phyloP scores from a whole-genome alignment of 192 early-diverging fungal species.

The Coemansia sp. region DNA sequence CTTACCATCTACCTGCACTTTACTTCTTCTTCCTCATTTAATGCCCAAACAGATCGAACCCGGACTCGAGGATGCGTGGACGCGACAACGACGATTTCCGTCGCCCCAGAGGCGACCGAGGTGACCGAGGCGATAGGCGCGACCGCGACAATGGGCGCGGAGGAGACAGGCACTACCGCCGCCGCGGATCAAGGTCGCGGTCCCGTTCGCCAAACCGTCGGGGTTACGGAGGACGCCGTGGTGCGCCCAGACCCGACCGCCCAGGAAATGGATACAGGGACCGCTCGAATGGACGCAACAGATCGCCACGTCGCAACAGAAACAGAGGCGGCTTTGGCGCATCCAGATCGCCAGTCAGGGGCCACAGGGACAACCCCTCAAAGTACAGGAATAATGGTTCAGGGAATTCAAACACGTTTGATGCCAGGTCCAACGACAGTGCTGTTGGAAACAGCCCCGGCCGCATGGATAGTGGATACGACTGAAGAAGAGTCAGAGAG shows the following conservation, averaged over 20 bases:
- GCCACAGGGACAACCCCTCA: conserved; percentile 1
- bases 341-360: neutral
- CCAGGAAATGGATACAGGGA: neutral
- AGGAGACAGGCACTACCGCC: neutral
- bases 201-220: conserved; percentile 31
- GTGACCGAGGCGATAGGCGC: conserved; percentile 17
- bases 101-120: conserved; percentile 5
- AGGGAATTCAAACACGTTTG: conserved; percentile 4
- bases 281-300: conserved; percentile 18
- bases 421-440: conserved; percentile 20
- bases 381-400: neutral
- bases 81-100: neutral
- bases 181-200: conserved; percentile 8
- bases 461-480: conserved; percentile 1
- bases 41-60: neutral
- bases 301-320: conserved; percentile 25
- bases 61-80: neutral
- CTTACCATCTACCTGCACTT: neutral
- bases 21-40: neutral
- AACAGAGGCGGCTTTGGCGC: conserved; percentile 13
- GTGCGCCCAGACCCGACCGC: conserved; percentile 9
- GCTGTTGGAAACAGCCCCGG: conserved; percentile 18
- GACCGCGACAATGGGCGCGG: neutral
- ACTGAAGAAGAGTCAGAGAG: neutral
- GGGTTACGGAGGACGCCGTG: conserved; percentile 13